Evolutionary conservation across 2,329 filamentous ascomycete species (phyloP).

Genomic region (Verticillium tricorpus): DNA sequence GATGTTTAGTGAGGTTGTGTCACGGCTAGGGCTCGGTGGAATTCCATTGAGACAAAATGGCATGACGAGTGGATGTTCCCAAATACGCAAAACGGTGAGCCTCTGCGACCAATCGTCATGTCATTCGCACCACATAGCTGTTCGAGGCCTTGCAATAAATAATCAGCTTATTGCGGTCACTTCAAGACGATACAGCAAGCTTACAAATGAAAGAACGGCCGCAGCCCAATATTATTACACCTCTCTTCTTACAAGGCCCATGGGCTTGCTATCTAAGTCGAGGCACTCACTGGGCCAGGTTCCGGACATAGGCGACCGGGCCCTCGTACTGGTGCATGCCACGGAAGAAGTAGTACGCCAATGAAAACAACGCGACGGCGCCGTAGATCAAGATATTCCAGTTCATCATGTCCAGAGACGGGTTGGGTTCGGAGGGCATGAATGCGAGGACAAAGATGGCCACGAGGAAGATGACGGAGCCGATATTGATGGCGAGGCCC

Average conservation of each 20-base stretch:
- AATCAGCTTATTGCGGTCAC: too few species aligned
- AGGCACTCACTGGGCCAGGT: neutral
- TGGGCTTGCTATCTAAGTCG: neutral
- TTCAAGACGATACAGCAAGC: too few species aligned
- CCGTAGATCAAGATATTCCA: constrained; percentile 43
- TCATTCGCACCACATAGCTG: too few species aligned
- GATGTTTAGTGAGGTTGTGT: too few species aligned
- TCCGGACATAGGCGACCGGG: constrained; percentile 10
- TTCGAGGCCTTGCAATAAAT: too few species aligned
- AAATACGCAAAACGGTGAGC: too few species aligned
- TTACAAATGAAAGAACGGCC: too few species aligned
- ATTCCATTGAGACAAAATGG: too few species aligned
- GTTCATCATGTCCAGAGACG: constrained; percentile 39
- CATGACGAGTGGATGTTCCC: too few species aligned
- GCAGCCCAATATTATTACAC: neutral
- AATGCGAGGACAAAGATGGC: constrained; percentile 43
- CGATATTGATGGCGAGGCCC: constrained; percentile 36
- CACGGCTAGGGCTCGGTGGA: too few species aligned
- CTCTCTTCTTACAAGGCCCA: neutral
- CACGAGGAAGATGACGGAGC: constrained; percentile 37
- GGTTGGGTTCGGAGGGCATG: constrained; percentile 34
- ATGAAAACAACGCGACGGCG: constrained; percentile 30
- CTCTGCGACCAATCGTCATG: too few species aligned
- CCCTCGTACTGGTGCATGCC: constrained; percentile 15
- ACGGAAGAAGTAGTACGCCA: constrained; percentile 30